These are phyloP conservation scores for Colletotrichum zoysiae DNA, from an alignment of 2,329 filamentous ascomycete species.

Conservation along the genomic window DNA sequence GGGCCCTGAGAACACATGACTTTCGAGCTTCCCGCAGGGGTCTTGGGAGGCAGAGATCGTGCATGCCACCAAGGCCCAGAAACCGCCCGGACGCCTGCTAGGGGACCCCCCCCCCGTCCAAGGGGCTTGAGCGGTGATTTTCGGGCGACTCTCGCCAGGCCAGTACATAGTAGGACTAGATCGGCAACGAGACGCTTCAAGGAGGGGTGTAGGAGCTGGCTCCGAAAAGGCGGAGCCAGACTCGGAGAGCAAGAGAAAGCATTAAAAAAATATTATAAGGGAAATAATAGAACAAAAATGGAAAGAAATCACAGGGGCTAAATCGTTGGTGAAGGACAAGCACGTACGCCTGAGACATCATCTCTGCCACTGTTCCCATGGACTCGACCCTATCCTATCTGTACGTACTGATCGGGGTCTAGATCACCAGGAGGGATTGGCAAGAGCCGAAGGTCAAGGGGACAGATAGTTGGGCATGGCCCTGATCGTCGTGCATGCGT, in stretches of 20 bases:
- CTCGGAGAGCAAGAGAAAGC: too few species aligned
- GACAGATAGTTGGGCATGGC: conserved; percentile 1
- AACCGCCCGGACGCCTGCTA: conserved; percentile 8
- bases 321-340: not conserved
- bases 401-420: not conserved
- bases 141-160: not conserved
- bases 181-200: conserved; percentile 6
- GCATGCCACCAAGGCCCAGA: conserved; percentile 28
- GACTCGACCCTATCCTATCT: too few species aligned
- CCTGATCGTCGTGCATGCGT: not conserved
- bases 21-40: conserved; percentile 18
- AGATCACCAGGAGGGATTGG: conserved; percentile 9
- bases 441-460: conserved; percentile 16
- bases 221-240: not conserved
- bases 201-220: conserved; percentile 1
- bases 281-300: not conserved
- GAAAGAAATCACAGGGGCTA: too few species aligned
- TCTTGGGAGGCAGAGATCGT: conserved; percentile 38
- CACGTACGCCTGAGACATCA: not conserved
- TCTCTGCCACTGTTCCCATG: not conserved
- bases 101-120: conserved; percentile 21
- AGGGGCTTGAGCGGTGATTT: conserved; percentile 6
- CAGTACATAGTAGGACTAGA: not conserved
- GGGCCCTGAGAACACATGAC: conserved; percentile 24
- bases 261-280: not conserved